Evolutionary conservation across 2,329 filamentous ascomycete genomes (phyloP), one percentile per base, ranked within the genome.

Genomic region (Stagonosporopsis vannaccii): DNA sequence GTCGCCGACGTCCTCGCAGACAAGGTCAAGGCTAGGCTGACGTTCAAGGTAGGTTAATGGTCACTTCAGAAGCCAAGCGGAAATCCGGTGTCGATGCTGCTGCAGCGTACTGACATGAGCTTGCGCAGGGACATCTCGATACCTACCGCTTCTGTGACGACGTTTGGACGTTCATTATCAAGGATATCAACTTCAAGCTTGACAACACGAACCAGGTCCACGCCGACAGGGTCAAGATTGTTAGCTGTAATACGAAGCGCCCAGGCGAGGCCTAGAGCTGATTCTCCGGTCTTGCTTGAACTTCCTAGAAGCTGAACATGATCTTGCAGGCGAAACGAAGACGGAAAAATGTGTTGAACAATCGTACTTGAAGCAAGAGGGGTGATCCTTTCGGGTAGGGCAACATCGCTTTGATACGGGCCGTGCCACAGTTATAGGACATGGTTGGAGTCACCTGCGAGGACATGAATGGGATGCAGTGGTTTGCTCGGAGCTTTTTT

Each of bases 131-230:
- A 43, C 95, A 96, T 74, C 88, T 99, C 61, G 93, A 98, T 76
- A 98, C 95, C 15, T 99, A 99, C 82, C 90, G 95, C 67, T 99
- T 99, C 84, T 99, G 95, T 81, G 95, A 99, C 79, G 95, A 99
- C 80, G 95, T 99, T 56, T 99, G 95, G 95, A 99, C 95, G 1
- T 99, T 99, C 77, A 85, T 99, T 56, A 96, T 99, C 79, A 97
- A 97, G 79, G 95, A 98, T 66, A 93, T 98, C 52, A 92, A 89
- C n/a, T 98, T 99, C 82, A 99, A 99, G 81, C 89, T 98, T 81
- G 94, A 98, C 68, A 91, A 90, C 65, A 86, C 85, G 53, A 85
- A 87, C 59, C 85, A 86, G 0, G 87, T 98, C 13, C 81, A 85
- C 33, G 92, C 93, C 19, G 94, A 97, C 74, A 94, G 92, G 76